phyloP scores from a whole-genome alignment of 2,329 filamentous ascomycete species.

The Chaetomium globosum region DNA sequence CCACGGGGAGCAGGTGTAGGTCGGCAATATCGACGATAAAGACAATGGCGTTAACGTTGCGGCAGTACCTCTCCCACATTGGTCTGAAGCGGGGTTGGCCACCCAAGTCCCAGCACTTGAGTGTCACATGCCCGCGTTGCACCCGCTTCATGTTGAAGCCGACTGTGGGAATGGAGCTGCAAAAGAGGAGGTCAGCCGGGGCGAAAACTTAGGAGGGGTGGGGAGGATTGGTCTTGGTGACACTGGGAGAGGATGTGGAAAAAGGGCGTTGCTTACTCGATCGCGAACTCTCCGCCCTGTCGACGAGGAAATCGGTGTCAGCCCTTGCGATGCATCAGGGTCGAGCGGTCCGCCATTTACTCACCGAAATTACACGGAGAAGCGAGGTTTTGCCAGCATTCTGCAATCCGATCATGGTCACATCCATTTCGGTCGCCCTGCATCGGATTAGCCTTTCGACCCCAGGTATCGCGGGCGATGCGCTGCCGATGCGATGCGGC shows the following conservation, averaged over 20 bases:
- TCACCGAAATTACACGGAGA: constrained; percentile 90
- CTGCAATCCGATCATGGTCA: constrained; percentile 97
- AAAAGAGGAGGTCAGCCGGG: constrained; percentile 44
- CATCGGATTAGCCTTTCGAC: constrained; percentile 28
- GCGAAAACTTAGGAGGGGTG: constrained; percentile 24
- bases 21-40: constrained; percentile 99
- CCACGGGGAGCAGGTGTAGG: constrained; percentile 74
- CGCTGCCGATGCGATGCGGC: constrained; percentile 34
- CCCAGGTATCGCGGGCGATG: constrained; percentile 14
- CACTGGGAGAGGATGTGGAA: constrained; percentile 6
- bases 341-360: constrained; percentile 42
- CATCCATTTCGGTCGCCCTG: constrained; percentile 99
- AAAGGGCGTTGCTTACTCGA: constrained; percentile 74
- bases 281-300: constrained; percentile 95
- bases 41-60: constrained; percentile 94
- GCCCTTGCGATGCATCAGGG: constrained; percentile 12
- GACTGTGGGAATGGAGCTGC: constrained; percentile 94
- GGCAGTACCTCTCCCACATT: constrained; percentile 99
- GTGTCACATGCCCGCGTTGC: constrained; percentile 94
- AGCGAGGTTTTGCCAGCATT: constrained; percentile 98
- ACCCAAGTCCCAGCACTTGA: constrained; percentile 99
- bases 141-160: constrained; percentile 99
- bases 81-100: constrained; percentile 94
- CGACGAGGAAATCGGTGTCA: constrained; percentile 33
- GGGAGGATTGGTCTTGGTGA: constrained; percentile 29